These are phyloP conservation scores for Epichloe bromicola DNA, from an alignment of 2,329 filamentous ascomycete species.

Conservation along the genomic window DNA sequence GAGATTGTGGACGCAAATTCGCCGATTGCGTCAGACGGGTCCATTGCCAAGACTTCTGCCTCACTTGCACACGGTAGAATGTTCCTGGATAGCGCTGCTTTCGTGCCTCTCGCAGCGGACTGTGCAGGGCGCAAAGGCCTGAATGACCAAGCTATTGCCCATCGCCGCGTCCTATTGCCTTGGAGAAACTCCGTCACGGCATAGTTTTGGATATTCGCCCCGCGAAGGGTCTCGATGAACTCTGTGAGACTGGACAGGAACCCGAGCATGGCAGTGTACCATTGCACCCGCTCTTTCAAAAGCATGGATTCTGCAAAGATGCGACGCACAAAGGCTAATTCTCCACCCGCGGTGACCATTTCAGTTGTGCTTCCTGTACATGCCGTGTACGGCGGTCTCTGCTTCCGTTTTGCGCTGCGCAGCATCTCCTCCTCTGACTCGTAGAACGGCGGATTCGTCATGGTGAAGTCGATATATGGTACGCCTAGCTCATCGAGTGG, in stretches of 20 bases:
- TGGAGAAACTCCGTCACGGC: slow-evolving; percentile 72
- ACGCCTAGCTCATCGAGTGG: slow-evolving; percentile 43
- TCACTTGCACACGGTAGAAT: slow-evolving; percentile 32
- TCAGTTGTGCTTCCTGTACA: slow-evolving; percentile 68
- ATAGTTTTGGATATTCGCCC: slow-evolving; percentile 56
- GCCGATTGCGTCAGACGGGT: slow-evolving; percentile 27
- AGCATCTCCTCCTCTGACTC: slow-evolving; percentile 56
- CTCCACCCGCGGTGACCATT: slow-evolving; percentile 75
- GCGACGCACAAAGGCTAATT: slow-evolving; percentile 58
- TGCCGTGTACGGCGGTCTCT: slow-evolving; percentile 53
- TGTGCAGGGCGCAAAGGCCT: slow-evolving; percentile 47
- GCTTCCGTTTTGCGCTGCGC: slow-evolving; percentile 51
- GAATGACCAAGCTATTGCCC: slow-evolving; percentile 87
- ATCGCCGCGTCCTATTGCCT: slow-evolving; percentile 65
- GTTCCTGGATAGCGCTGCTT: slow-evolving; percentile 23
- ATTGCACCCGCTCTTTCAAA: slow-evolving; percentile 51
- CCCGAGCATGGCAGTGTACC: slow-evolving; percentile 89
- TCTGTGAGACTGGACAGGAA: slow-evolving; percentile 58
- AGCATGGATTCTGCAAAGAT: slow-evolving; percentile 58
- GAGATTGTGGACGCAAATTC: slow-evolving; percentile 24
- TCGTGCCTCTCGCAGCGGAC: slow-evolving; percentile 30
- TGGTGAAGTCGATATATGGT: slow-evolving; percentile 59
- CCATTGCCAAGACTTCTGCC: slow-evolving; percentile 30
- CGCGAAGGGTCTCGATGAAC: slow-evolving; percentile 45
- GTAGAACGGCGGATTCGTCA: slow-evolving; percentile 96